phyloP scores from a whole-genome alignment of 768 basidiomycete species.

The Termitomyces sp. region DNA sequence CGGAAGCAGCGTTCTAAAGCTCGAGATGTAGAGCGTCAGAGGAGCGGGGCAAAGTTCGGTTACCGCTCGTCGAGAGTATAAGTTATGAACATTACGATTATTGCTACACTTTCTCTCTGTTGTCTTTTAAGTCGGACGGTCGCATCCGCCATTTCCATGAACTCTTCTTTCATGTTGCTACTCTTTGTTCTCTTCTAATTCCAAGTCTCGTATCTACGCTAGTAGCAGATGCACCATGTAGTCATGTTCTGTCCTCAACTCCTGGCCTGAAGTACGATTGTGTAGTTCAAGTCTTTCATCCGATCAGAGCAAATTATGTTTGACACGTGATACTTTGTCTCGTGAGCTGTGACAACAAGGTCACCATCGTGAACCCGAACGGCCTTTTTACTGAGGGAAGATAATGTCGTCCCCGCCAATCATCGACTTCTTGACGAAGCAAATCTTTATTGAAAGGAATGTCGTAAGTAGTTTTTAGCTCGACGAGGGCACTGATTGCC shows the following conservation, averaged over 20 bases:
- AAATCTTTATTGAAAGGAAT: conserved; percentile 45
- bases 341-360: conserved; percentile 9
- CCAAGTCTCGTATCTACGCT: not conserved
- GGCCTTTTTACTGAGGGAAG: not conserved
- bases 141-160: not conserved
- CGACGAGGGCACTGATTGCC: not conserved
- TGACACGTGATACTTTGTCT: conserved; percentile 10
- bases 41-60: conserved; percentile 9
- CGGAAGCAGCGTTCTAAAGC: conserved; percentile 42
- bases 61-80: not conserved
- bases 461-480: conserved; percentile 28
- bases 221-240: not conserved
- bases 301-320: not conserved
- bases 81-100: not conserved
- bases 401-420: conserved; percentile 38
- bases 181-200: not conserved
- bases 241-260: not conserved
- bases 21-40: conserved; percentile 29
- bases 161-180: conserved; percentile 1
- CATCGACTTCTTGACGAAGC: conserved; percentile 45
- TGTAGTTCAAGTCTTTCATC: too few relatives aligned
- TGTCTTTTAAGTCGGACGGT: not conserved
- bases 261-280: not conserved
- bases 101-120: not conserved
- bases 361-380: not conserved